These are phyloP conservation scores for Colletotrichum gigasporum DNA, from an alignment of 2,329 filamentous ascomycete genomes.

Conservation along the genomic window DNA sequence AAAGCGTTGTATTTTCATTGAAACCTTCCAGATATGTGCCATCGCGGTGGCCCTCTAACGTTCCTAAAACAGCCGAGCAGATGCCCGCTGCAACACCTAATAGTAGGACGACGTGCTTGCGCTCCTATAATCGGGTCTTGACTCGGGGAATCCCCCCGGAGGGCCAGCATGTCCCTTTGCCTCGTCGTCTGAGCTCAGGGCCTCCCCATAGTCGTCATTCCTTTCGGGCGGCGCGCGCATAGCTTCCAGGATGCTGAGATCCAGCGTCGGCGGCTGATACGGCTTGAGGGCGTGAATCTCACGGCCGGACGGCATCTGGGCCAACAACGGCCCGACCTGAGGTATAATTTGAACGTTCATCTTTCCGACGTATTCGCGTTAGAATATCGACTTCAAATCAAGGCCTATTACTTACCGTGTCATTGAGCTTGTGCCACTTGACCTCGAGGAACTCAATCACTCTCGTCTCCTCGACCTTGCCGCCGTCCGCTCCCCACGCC, in stretches of 20 bases:
- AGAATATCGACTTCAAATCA: not conserved
- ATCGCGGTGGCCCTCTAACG: constrained; percentile 1
- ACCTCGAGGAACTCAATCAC: constrained; percentile 86
- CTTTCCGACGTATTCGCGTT: constrained; percentile 47
- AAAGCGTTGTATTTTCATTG: constrained; percentile 23
- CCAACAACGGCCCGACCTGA: constrained; percentile 73
- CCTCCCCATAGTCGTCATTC: constrained; percentile 44
- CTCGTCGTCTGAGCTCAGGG: constrained; percentile 51
- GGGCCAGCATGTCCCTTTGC: constrained; percentile 42
- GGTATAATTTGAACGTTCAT: constrained; percentile 85
- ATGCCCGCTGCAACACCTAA: constrained; percentile 9
- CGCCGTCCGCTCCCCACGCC: constrained; percentile 84
- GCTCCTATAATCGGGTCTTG: constrained; percentile 49
- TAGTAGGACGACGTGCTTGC: constrained; percentile 52
- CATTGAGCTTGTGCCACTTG: constrained; percentile 94
- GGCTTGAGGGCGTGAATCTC: constrained; percentile 81
- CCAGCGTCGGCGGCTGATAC: constrained; percentile 73
- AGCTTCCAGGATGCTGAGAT: constrained; percentile 69
- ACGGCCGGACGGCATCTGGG: constrained; percentile 85
- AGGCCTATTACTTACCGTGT: constrained; percentile 72
- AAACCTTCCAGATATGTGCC: constrained; percentile 12
- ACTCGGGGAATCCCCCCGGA: constrained; percentile 62
- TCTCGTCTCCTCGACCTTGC: constrained; percentile 83
- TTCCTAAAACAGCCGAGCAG: constrained; percentile 5
- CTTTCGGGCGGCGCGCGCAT: constrained; percentile 65